Percentiles rank a stretch among this genome's conserved stretches.
phyloP scores from a whole-genome alignment of 805 yeast species.

The Tetrapisispora taiwanensis region DNA sequence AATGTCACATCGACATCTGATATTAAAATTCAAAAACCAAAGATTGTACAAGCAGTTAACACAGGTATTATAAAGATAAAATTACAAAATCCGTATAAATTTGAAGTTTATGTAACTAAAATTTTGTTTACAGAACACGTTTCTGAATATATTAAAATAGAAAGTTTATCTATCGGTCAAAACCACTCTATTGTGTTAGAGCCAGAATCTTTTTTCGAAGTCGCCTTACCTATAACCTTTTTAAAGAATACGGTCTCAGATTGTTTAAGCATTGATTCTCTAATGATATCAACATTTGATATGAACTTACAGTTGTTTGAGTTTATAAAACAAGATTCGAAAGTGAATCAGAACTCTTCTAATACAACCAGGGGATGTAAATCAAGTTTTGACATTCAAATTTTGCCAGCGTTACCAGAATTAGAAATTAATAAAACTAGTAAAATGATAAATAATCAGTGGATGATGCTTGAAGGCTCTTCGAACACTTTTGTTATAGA shows the following conservation, averaged over 20 bases:
- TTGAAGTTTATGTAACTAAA: constrained; percentile 52
- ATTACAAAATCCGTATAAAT: constrained; percentile 72
- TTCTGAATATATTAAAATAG: constrained; percentile 19
- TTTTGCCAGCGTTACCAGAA: constrained; percentile 25
- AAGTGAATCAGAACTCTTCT: background rate
- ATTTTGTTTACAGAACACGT: constrained; percentile 32
- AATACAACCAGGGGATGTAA: constrained; percentile 5
- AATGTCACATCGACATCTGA: constrained; percentile 7
- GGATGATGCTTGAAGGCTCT: constrained; percentile 28
- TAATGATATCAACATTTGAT: constrained; percentile 19
- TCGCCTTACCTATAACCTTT: constrained; percentile 26
- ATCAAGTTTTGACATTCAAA: constrained; percentile 9
- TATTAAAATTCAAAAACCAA: background rate
- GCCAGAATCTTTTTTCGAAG: constrained; percentile 30
- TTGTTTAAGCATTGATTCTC: constrained; percentile 7
- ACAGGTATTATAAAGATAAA: constrained; percentile 44
- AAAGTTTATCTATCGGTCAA: constrained; percentile 8
- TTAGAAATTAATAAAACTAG: constrained; percentile 19
- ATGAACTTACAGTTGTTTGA: constrained; percentile 11
- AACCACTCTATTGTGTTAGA: constrained; percentile 28
- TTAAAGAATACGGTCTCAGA: constrained; percentile 11
- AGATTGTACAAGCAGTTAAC: constrained; percentile 45
- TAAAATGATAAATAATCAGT: constrained; percentile 17
- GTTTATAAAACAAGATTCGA: constrained; percentile 11
- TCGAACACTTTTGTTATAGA: constrained; percentile 12